phyloP scores from a whole-genome alignment of 1,139 yeast genomes.

The Candida sanyaensis region DNA sequence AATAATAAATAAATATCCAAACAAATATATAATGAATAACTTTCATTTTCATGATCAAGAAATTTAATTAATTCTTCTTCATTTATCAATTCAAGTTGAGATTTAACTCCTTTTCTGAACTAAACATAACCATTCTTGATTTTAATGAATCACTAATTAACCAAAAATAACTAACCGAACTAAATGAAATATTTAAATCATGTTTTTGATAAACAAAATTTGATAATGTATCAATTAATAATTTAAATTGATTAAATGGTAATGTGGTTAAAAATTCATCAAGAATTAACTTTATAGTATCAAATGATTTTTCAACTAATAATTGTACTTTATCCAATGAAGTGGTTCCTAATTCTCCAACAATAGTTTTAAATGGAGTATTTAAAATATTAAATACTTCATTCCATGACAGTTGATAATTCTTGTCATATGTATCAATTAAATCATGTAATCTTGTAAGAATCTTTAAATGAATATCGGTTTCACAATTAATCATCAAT shows the following conservation, averaged over 20 bases:
- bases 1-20: constrained; percentile 65
- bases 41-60: constrained; percentile 19
- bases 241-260: constrained; percentile 62
- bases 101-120: constrained; percentile 13
- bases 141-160: constrained; percentile 75
- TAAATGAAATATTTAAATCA: constrained; percentile 85
- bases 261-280: constrained; percentile 78
- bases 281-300: constrained; percentile 75
- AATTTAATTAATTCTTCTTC: constrained; percentile 22
- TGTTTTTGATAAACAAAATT: constrained; percentile 68
- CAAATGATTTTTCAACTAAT: constrained; percentile 68
- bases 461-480: constrained; percentile 64
- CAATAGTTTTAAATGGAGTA: constrained; percentile 57
- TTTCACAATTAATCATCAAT: constrained; percentile 52
- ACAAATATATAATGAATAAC: constrained; percentile 23
- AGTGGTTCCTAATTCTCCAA: constrained; percentile 1
- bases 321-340: constrained; percentile 41
- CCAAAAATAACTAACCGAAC: constrained; percentile 93
- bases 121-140: constrained; percentile 25
- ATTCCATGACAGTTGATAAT: constrained; percentile 66
- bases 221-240: constrained; percentile 68
- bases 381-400: constrained; percentile 68
- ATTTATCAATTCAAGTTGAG: constrained; percentile 13
- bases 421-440: constrained; percentile 67
- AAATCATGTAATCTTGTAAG: constrained; percentile 67